Evolutionary conservation across 768 basidiomycete species (phyloP), one percentile per base, ranked within the genome.

Genomic region (Russula sp.): DNA sequence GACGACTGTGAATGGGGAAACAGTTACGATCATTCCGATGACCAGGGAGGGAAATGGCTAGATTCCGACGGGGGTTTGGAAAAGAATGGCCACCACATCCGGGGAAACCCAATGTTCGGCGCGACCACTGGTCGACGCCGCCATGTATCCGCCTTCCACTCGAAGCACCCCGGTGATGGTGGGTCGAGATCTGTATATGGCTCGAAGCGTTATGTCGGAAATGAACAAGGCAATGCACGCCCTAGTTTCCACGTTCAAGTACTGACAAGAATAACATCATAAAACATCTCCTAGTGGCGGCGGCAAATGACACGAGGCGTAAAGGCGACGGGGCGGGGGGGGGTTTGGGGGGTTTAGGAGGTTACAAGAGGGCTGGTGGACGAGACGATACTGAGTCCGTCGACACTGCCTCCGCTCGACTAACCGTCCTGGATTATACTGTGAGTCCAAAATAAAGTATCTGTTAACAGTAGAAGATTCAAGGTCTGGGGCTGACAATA

Each of bases 101-200:
- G 35, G 49, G 57, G 40, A 50, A 27, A 48, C 39, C 48, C 34
- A 27, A 37, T 31, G n/a, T 39, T 42, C 9, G 37, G 57, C 57
- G 48, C 35, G 4, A 31, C 48, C 37, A 40, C 8, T 22, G 48
- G 35, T 58, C 45, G 57, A 59, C 31, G 57, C 48, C 57, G 57
- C 57, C 49, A 51, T 37, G 27, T 10, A 49, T 42, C 39, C 57
- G 49, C 9, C 39, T 48, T 42, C 48, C 16, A 27, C 57, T 59
- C 39, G 48, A 59, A 49, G 47, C 27, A 59, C 57, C 42, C 49
- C 49, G 37, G 49, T 35, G 18, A 39, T 58, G 37, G 20, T 42
- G 35, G 20, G 13, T 48, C 37, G 20, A 59, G 48, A 39, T 42
- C 37, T 59, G 37, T 40, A 35, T 39, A 39, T 49, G 31, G 48